A percentile compares a stretch with the other conserved stretches of the same genome.
Conservation (phyloP, 148 eudicot species). For the Rhododendron molle region DNA sequence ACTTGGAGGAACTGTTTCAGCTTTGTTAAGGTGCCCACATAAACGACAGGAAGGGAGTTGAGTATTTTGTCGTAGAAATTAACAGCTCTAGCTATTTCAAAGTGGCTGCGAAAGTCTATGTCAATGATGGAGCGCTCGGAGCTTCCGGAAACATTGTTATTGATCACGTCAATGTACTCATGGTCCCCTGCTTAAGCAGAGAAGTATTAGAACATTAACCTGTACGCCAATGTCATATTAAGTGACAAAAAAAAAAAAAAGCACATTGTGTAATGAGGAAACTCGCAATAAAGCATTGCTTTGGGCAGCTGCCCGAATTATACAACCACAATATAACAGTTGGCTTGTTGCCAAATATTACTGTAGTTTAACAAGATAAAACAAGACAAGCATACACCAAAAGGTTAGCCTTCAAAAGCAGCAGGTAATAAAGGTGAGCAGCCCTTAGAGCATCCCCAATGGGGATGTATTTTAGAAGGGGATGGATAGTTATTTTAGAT, state of each 20-base stretch:
- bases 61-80: slow-evolving; percentile 64
- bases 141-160: slow-evolving; percentile 32
- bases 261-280: neutral
- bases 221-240: neutral
- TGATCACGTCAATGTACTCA: slow-evolving; percentile 72
- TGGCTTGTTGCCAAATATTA: neutral
- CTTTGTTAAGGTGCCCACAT: slow-evolving; percentile 62
- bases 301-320: neutral
- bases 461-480: too few relatives aligned
- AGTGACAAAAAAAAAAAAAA: neutral
- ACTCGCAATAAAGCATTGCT: neutral
- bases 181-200: slow-evolving; percentile 62
- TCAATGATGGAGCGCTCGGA: slow-evolving; percentile 67
- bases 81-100: slow-evolving; percentile 92
- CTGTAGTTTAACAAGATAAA: neutral
- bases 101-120: slow-evolving; percentile 84
- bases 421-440: neutral
- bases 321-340: neutral
- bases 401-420: neutral
- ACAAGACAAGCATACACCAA: neutral
- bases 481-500: too few relatives aligned
- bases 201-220: neutral
- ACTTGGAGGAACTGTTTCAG: slow-evolving; percentile 70
- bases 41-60: slow-evolving; percentile 68
- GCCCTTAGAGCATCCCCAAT: too few relatives aligned